Evolutionary conservation across 2,329 filamentous ascomycete species (phyloP).

Genomic region (Pochonia chlamydosporia): DNA sequence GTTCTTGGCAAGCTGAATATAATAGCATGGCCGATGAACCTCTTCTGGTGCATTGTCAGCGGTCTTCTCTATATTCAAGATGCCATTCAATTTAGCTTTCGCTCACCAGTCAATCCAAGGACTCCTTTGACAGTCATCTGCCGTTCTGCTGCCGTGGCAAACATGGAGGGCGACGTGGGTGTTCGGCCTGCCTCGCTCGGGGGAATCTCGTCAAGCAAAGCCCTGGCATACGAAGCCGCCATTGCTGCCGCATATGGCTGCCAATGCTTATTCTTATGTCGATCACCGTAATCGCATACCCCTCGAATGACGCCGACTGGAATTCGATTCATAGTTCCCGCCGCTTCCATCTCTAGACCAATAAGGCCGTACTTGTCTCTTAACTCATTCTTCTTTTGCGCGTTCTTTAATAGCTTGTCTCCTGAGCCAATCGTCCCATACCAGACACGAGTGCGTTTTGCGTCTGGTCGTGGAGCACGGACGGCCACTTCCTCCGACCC

Average conservation of each 20-base stretch:
- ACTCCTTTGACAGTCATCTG: neutral
- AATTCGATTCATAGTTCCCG: slow-evolving; percentile 22
- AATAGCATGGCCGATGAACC: slow-evolving; percentile 3
- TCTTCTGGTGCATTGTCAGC: neutral
- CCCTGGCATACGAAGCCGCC: slow-evolving; percentile 22
- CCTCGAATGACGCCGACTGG: slow-evolving; percentile 23
- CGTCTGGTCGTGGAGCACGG: slow-evolving; percentile 14
- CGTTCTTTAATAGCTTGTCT: slow-evolving; percentile 19
- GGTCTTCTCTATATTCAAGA: neutral
- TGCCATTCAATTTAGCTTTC: neutral
- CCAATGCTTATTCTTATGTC: slow-evolving; percentile 25
- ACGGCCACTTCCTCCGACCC: slow-evolving; percentile 10
- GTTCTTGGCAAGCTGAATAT: slow-evolving; percentile 13
- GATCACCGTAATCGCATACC: slow-evolving; percentile 26
- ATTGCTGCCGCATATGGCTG: slow-evolving; percentile 26
- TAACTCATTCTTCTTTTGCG: slow-evolving; percentile 15
- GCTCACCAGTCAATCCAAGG: neutral
- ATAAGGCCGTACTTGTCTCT: slow-evolving; percentile 21
- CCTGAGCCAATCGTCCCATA: neutral
- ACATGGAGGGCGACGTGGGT: no score
- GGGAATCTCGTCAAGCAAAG: slow-evolving; percentile 14
- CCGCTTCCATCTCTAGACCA: slow-evolving; percentile 26
- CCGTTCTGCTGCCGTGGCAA: no score
- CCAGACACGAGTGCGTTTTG: neutral
- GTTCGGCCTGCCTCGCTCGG: neutral